phyloP scores from a whole-genome alignment of 1,284 basidiomycete species.

The Phellopilus nigrolimitatus region DNA sequence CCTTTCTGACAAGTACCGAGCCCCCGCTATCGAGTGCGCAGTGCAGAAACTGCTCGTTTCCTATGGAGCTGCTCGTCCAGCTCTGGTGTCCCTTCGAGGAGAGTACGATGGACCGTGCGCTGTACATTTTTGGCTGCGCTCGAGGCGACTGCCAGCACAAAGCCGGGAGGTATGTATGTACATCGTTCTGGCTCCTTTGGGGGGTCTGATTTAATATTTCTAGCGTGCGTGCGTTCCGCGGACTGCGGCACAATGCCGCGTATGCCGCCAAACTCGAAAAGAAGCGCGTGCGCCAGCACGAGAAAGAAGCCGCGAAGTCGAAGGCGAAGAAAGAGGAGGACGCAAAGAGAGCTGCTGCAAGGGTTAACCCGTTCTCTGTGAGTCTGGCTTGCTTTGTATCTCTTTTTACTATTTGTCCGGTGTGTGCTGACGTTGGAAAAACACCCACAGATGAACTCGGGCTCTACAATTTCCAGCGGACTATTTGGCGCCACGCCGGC shows the following conservation, averaged over 20 bases:
- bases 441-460: constrained; percentile 16
- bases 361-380: constrained; percentile 68
- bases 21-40: constrained; percentile 35
- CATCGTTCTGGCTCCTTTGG: too few species aligned
- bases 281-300: constrained; percentile 32
- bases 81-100: constrained; percentile 83
- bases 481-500: constrained; percentile 7
- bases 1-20: constrained; percentile 30
- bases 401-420: constrained; percentile 7
- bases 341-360: constrained; percentile 30
- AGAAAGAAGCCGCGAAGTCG: constrained; percentile 36
- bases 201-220: too few species aligned
- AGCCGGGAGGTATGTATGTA: constrained; percentile 71
- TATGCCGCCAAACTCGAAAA: constrained; percentile 68
- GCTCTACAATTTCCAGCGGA: neutral
- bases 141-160: constrained; percentile 63
- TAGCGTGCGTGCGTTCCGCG: constrained; percentile 78
- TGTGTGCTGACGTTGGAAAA: constrained; percentile 17
- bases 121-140: constrained; percentile 80
- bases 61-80: constrained; percentile 76
- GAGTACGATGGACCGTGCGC: constrained; percentile 72
- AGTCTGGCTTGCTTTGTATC: constrained; percentile 24
- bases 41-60: constrained; percentile 63
- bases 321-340: constrained; percentile 30
- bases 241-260: constrained; percentile 59